Evolutionary conservation across 202 grass and related monocot genomes (phyloP).

Genomic region (Saccharum hybrid): DNA sequence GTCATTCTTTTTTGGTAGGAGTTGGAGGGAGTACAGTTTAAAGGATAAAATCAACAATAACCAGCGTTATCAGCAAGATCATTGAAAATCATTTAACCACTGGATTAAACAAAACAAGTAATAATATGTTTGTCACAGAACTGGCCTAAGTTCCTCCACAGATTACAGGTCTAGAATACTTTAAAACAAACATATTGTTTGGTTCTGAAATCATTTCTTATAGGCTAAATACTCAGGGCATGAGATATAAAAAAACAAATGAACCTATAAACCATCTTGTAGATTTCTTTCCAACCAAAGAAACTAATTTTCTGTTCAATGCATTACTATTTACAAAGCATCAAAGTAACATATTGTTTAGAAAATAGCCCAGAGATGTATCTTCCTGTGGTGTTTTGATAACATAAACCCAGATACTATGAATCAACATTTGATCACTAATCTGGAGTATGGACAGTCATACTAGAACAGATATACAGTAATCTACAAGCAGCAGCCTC

Average conservation of each 20-base stretch:
- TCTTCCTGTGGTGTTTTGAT: background rate
- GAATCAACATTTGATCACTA: background rate
- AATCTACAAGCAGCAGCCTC: conserved; percentile 22
- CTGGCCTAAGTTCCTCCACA: background rate
- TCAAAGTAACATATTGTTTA: background rate
- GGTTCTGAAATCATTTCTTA: background rate
- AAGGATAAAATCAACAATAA: background rate
- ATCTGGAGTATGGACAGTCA: background rate
- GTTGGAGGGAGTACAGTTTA: background rate
- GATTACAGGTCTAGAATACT: background rate
- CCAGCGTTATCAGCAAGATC: background rate
- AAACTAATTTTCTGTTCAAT: background rate
- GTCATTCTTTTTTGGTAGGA: too few relatives aligned
- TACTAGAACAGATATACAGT: background rate
- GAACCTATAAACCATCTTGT: background rate
- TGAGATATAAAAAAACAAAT: background rate
- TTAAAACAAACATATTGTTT: background rate
- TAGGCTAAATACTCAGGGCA: background rate
- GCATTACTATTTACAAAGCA: background rate
- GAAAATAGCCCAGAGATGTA: too few relatives aligned
- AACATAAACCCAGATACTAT: background rate
- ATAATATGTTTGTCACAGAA: too few relatives aligned
- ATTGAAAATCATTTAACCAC: too few relatives aligned
- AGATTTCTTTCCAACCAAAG: background rate
- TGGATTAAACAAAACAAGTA: too few relatives aligned